A percentile compares a stretch with the other conserved stretches of the same genome.
phyloP scores from a whole-genome alignment of 2,329 filamentous ascomycete genomes.

The Beauveria varroae region DNA sequence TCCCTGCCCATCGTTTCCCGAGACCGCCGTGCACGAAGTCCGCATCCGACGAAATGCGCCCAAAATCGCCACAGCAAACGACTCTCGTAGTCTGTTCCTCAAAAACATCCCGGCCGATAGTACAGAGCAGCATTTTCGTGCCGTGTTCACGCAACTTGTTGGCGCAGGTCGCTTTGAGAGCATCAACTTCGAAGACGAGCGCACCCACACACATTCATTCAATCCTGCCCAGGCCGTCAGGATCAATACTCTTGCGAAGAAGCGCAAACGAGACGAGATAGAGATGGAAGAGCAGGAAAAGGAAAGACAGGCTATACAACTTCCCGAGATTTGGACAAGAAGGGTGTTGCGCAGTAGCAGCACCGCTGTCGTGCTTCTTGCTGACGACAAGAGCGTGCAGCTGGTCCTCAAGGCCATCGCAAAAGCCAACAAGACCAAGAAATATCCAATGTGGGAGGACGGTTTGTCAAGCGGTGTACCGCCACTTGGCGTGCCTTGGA shows the following conservation, averaged over 20 bases:
- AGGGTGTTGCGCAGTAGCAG: constrained; percentile 65
- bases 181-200: constrained; percentile 64
- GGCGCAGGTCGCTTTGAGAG: constrained; percentile 71
- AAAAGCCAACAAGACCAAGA: constrained; percentile 52
- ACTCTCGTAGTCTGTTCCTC: constrained; percentile 77
- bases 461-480: constrained; percentile 50
- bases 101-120: constrained; percentile 83
- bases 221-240: constrained; percentile 42
- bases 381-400: constrained; percentile 73
- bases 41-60: constrained; percentile 81
- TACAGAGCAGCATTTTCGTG: constrained; percentile 67
- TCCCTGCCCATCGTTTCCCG: constrained; percentile 52
- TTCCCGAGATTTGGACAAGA: constrained; percentile 70
- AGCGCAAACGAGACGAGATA: constrained; percentile 36
- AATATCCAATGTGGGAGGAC: constrained; percentile 61
- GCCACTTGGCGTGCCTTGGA: constrained; percentile 47
- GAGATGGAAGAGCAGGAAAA: constrained; percentile 47
- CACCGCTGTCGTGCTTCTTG: constrained; percentile 74
- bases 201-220: constrained; percentile 24
- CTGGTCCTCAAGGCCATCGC: constrained; percentile 67
- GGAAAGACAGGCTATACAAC: constrained; percentile 49
- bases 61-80: constrained; percentile 64
- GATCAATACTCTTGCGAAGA: constrained; percentile 30
- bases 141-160: constrained; percentile 66
- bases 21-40: constrained; percentile 66